Evolutionary conservation across 192 early-diverging fungal species (phyloP), one percentile per base, ranked within the genome.

Genomic region (Entophlyctis luteolus): DNA sequence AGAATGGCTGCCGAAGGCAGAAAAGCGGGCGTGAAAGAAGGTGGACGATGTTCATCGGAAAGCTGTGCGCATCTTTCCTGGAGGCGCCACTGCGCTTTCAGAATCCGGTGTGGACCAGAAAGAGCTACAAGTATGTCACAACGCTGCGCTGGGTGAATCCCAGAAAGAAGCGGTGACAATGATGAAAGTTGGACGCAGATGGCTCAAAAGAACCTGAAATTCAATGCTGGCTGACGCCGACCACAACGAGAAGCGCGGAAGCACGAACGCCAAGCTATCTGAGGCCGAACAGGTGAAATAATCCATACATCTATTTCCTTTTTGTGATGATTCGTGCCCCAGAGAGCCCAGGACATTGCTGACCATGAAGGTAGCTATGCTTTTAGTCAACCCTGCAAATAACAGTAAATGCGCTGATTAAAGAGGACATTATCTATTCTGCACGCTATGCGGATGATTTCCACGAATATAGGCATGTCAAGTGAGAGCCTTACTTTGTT

Each of bases 51-150:
- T 76, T 14, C 72, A 80, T 66, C 62, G 55, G 27, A 70, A 73
- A 54, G 67, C 79, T 4, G 71, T 68, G 55, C 66, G 63, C 55
- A 60, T 74, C 49, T 70, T 52, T 80, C 46, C 27, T 38, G 48
- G 74, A 83, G 37, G 47, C 48, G 12, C 69, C 73, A 27, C 3
- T 75, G 2, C 38, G 59, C 4, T 53, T 55, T 29, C 20, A 62
- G 23, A 63, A 75, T 31, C 78, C 74, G n/a, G 54, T 68, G 29
- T 83, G 81, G 81, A 63, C 58, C 36, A 29, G 48, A 1, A 78
- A 80, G 62, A 69, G 72, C 27, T 83, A 60, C 62, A 80, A 80
- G 70, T 83, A 80, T 49, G 59, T 83, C n/a, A 77, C 74, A 1
- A 62, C 67, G n/a, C n/a, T n/a, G n/a, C n/a, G n/a, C n/a, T n/a